A percentile compares a stretch with the other conserved stretches of the same genome.
These are phyloP conservation scores for Hypoxylon lienhwacheense DNA, from an alignment of 495 filamentous ascomycete genomes.

Conservation along the genomic window DNA sequence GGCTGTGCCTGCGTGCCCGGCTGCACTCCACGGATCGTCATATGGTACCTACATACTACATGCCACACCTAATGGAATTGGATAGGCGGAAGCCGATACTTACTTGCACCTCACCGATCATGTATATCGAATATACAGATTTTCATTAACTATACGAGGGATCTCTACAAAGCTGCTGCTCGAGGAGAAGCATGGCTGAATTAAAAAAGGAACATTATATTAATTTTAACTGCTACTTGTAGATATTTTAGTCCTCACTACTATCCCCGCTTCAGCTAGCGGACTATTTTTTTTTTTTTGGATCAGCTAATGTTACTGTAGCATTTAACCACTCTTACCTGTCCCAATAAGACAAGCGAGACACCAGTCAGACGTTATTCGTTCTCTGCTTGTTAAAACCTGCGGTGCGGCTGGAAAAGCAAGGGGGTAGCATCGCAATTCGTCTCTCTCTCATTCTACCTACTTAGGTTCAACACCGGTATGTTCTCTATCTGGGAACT, in stretches of 20 bases:
- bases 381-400: conserved; percentile 1
- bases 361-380: conserved; percentile 16
- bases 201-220: no score
- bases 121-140: conserved; percentile 8
- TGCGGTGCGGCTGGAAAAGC: conserved; percentile 19
- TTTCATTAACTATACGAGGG: no score
- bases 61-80: no score
- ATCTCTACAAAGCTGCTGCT: no score
- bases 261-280: conserved; percentile 20
- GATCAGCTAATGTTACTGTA: conserved; percentile 32
- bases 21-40: conserved; percentile 16
- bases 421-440: conserved; percentile 12
- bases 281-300: conserved; percentile 1
- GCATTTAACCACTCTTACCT: conserved; percentile 13
- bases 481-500: conserved; percentile 2
- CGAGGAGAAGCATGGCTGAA: no score
- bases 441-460: not conserved
- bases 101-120: conserved; percentile 1
- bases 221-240: no score
- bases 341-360: conserved; percentile 21
- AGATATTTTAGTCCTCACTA: not conserved
- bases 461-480: not conserved
- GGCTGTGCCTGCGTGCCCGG: conserved; percentile 30
- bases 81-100: conserved; percentile 21
- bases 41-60: conserved; percentile 28